Evolutionary conservation across 441 rosid species (phyloP).

Genomic region (Corymbia citriodora): DNA sequence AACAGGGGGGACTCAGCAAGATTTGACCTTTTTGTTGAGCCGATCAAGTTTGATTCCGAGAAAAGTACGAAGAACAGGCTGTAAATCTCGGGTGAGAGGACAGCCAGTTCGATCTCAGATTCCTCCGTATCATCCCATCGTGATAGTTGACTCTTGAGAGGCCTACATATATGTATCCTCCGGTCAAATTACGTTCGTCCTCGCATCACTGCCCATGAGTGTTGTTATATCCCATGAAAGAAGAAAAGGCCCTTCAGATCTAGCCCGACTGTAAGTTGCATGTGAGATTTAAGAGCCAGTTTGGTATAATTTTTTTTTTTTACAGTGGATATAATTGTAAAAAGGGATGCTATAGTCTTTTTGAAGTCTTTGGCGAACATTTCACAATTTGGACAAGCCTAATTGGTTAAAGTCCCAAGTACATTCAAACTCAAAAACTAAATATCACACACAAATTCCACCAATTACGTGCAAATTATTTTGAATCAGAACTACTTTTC

Average conservation of each 20-base stretch:
- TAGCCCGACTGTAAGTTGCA: no score
- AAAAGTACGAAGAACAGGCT: no score
- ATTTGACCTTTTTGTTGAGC: background rate
- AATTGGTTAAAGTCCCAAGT: background rate
- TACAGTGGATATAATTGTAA: background rate
- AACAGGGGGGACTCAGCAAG: background rate
- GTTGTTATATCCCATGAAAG: no score
- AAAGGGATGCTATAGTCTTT: background rate
- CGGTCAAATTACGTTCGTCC: background rate
- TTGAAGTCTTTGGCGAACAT: background rate
- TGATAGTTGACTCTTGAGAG: background rate
- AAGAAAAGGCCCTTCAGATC: background rate
- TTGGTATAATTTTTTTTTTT: no score
- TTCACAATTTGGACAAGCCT: accelerated
- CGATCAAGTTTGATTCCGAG: background rate
- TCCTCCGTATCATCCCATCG: background rate
- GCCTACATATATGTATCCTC: background rate
- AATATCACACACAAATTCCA: no score
- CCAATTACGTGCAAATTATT: background rate
- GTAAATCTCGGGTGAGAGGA: background rate
- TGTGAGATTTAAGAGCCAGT: no score
- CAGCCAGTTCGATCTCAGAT: background rate
- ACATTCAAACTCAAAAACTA: background rate
- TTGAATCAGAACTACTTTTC: no score
- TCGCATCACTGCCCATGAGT: no score